Percentiles rank a stretch among this genome's conserved stretches.
phyloP scores from a whole-genome alignment of 2,329 filamentous ascomycete genomes.

The Thelonectria blattea region DNA sequence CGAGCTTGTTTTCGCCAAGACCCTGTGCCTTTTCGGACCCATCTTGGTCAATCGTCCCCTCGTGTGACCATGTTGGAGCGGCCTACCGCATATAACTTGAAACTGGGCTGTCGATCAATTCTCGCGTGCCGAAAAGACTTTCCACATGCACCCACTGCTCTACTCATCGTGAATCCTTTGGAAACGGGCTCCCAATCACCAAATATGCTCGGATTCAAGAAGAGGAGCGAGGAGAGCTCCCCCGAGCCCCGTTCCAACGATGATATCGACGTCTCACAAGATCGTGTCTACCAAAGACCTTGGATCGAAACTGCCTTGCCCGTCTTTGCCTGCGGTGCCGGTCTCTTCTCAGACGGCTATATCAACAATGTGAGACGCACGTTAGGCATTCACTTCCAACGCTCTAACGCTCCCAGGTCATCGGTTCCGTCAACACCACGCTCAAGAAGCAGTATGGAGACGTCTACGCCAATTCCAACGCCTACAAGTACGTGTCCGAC shows the following conservation, averaged over 20 bases:
- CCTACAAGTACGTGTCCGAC: slow-evolving; percentile 76
- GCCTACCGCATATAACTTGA: slow-evolving; percentile 20
- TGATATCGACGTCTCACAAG: slow-evolving; percentile 5
- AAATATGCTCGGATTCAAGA: slow-evolving; percentile 30
- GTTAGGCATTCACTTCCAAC: background rate
- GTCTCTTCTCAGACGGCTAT: slow-evolving; percentile 91
- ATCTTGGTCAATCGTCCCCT: slow-evolving; percentile 8
- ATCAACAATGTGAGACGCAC: slow-evolving; percentile 73
- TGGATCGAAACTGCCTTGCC: slow-evolving; percentile 54
- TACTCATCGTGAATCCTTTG: background rate
- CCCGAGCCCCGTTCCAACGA: slow-evolving; percentile 15
- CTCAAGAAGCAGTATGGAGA: slow-evolving; percentile 71
- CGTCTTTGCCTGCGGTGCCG: slow-evolving; percentile 86
- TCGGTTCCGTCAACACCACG: slow-evolving; percentile 84
- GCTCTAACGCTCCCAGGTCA: slow-evolving; percentile 61
- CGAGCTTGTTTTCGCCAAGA: background rate
- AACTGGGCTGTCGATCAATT: slow-evolving; percentile 13
- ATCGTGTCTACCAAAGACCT: slow-evolving; percentile 18
- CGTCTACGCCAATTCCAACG: slow-evolving; percentile 71
- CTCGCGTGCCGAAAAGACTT: background rate
- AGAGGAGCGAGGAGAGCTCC: slow-evolving; percentile 21
- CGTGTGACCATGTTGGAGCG: no score
- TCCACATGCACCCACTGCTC: background rate
- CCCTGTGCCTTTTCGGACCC: slow-evolving; percentile 1
- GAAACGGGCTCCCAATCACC: background rate